Conservation (phyloP, 1,139 yeast genomes). For the Suhomyces guaymorum region DNA sequence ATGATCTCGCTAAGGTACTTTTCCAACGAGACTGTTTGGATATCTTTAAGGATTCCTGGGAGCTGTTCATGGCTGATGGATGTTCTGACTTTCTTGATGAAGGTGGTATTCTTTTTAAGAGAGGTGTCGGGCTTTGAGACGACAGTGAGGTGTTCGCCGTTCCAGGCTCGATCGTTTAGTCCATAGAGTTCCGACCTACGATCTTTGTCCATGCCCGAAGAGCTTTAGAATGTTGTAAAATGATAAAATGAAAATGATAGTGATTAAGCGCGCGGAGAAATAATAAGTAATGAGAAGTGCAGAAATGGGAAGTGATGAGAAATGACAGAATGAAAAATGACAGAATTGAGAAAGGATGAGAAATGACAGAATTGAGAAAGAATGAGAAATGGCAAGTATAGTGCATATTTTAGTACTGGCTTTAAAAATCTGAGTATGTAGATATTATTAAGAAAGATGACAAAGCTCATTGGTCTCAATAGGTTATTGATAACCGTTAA, state of each 20-base stretch:
- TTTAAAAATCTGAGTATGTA: too few species aligned
- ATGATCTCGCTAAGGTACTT: conserved; percentile 77
- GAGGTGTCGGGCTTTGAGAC: conserved; percentile 64
- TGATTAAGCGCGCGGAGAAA: neutral
- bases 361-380: too few species aligned
- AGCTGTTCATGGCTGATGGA: conserved; percentile 53
- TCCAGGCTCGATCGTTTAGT: conserved; percentile 56
- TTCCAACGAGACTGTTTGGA: conserved; percentile 62
- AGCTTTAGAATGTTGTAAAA: too few species aligned
- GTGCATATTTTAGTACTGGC: too few species aligned
- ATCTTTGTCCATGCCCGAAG: neutral
- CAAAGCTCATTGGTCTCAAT: too few species aligned
- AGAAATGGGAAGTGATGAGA: too few species aligned
- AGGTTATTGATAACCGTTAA: too few species aligned
- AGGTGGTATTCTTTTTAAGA: conserved; percentile 80
- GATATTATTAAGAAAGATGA: too few species aligned
- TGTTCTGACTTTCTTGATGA: conserved; percentile 67
- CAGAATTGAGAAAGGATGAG: too few species aligned
- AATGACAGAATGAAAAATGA: too few species aligned
- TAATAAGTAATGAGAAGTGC: too few species aligned
- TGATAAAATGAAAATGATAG: neutral
- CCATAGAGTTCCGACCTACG: conserved; percentile 39
- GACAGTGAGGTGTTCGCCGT: conserved; percentile 37
- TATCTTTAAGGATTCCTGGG: conserved; percentile 56
- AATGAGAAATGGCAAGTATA: too few species aligned